A percentile compares a stretch with the other conserved stretches of the same genome.
Evolutionary conservation across 2,329 filamentous ascomycete species (phyloP).

Genomic region (Elsinoe perseae): DNA sequence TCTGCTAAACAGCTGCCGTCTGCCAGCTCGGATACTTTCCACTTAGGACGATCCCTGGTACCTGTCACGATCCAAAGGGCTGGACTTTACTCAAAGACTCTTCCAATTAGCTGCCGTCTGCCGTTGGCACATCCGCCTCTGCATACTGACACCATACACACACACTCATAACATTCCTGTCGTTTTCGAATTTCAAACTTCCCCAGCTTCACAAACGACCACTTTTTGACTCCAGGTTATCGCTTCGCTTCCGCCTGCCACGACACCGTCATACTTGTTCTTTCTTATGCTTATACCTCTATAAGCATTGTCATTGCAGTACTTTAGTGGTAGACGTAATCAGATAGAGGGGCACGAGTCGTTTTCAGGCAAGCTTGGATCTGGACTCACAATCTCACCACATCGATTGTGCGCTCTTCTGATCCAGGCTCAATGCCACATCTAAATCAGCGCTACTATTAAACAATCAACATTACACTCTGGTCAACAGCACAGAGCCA

Average conservation of each 20-base stretch:
- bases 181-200: not conserved
- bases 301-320: not conserved
- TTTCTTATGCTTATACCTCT: not conserved
- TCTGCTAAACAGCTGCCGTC: not conserved
- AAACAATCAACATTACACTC: not conserved
- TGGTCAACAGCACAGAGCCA: conserved; percentile 7
- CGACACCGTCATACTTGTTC: not conserved
- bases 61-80: conserved; percentile 8
- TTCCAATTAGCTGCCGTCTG: conserved; percentile 2
- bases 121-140: conserved; percentile 4
- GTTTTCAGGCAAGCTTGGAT: not conserved
- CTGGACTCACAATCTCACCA: not conserved
- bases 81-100: not conserved
- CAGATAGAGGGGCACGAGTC: not conserved
- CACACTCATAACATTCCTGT: conserved; percentile 2
- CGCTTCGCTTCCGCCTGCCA: not conserved
- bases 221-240: conserved; percentile 9
- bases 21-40: not conserved
- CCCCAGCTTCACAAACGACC: conserved; percentile 2
- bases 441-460: not conserved
- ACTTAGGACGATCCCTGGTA: not conserved
- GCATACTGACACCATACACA: not conserved
- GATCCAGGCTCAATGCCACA: not conserved
- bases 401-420: not conserved
- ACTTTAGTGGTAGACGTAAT: not conserved